These are phyloP conservation scores for Paraphysoderma sedebokerense DNA, from an alignment of 371 early-diverging fungal genomes.

Conservation along the genomic window DNA sequence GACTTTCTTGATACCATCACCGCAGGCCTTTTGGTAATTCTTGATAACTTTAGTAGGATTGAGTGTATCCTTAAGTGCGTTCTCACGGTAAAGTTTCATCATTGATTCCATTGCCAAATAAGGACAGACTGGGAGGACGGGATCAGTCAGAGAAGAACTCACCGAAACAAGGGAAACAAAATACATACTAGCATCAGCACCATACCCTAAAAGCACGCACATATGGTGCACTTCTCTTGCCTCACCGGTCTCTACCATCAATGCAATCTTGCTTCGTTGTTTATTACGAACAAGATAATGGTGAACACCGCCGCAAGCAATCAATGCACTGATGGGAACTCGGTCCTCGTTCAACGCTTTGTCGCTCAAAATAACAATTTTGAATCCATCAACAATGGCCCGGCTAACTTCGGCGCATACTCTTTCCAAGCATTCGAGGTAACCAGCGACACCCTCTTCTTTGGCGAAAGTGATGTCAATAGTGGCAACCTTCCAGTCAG, in stretches of 20 bases:
- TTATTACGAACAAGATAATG: constrained; percentile 77
- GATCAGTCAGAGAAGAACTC: not conserved
- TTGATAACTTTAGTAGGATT: constrained; percentile 37
- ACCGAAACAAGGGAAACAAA: constrained; percentile 2
- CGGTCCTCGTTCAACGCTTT: constrained; percentile 39
- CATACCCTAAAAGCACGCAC: constrained; percentile 90
- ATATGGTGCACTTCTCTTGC: constrained; percentile 93
- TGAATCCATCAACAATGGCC: constrained; percentile 57
- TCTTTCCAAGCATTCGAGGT: constrained; percentile 55
- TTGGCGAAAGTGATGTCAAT: constrained; percentile 76
- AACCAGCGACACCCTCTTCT: constrained; percentile 55
- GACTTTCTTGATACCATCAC: constrained; percentile 89
- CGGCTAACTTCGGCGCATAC: constrained; percentile 61
- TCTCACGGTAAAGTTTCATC: constrained; percentile 70
- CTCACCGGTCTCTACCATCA: constrained; percentile 85
- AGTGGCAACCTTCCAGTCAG: constrained; percentile 58
- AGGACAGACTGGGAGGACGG: constrained; percentile 44
- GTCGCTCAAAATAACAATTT: constrained; percentile 73
- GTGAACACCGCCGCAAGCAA: constrained; percentile 90
- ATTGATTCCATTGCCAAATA: constrained; percentile 77
- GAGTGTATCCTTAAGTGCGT: constrained; percentile 30
- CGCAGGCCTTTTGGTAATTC: constrained; percentile 69
- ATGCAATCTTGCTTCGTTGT: constrained; percentile 69
- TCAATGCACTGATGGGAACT: constrained; percentile 69
- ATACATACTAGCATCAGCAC: constrained; percentile 62